Conservation (phyloP, 2,329 filamentous ascomycete genomes). For the Colletotrichum lupini region DNA sequence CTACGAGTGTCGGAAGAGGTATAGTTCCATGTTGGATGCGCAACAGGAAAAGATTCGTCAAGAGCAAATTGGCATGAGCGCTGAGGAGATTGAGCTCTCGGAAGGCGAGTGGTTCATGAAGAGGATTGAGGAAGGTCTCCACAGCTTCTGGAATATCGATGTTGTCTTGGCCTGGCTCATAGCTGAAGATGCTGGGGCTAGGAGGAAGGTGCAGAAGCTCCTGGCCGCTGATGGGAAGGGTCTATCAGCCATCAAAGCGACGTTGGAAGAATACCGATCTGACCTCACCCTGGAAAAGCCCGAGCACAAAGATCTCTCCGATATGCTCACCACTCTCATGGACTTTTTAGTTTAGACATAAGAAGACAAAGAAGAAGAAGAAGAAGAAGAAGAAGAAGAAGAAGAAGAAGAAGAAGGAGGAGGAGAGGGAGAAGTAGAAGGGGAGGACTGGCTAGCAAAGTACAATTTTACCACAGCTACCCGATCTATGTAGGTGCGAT, state of each 20-base stretch:
- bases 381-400: too few species aligned
- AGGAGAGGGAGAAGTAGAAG: too few species aligned
- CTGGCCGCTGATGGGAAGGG: conserved; percentile 77
- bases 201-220: conserved; percentile 69
- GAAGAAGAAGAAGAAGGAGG: too few species aligned
- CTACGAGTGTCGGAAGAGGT: conserved; percentile 77
- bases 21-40: conserved; percentile 68
- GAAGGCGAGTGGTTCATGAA: conserved; percentile 78
- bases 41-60: conserved; percentile 72
- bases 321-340: conserved; percentile 65
- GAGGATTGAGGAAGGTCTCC: conserved; percentile 86
- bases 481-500: background rate
- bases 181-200: conserved; percentile 86
- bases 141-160: conserved; percentile 85
- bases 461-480: conserved; percentile 5
- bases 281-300: conserved; percentile 67
- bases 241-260: conserved; percentile 70
- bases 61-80: conserved; percentile 45
- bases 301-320: conserved; percentile 67
- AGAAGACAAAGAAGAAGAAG: too few species aligned
- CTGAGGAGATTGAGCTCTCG: conserved; percentile 69
- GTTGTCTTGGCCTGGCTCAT: conserved; percentile 89
- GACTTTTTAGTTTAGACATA: conserved; percentile 54
- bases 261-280: conserved; percentile 71
- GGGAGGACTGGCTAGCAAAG: background rate